These are phyloP conservation scores for Agastache rugosa DNA, from an alignment of 257 asterid species.

Conservation along the genomic window DNA sequence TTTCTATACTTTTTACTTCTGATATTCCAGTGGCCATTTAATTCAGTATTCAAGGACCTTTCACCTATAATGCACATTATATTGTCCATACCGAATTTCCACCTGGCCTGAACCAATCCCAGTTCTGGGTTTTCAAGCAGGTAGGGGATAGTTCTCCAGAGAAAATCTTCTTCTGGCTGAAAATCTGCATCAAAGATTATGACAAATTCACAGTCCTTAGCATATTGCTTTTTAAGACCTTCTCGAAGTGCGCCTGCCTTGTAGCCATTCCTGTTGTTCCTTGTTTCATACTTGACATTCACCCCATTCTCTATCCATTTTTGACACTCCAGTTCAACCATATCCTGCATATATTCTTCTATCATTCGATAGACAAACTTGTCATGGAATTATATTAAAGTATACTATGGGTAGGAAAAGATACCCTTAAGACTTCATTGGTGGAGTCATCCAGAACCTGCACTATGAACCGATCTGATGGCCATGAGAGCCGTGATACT, in stretches of 20 bases:
- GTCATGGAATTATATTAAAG: slow-evolving; percentile 19
- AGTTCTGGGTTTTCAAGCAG: slow-evolving; percentile 77
- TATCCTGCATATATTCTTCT: slow-evolving; percentile 47
- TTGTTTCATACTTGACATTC: slow-evolving; percentile 76
- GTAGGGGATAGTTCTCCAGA: slow-evolving; percentile 85
- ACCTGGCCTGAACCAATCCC: slow-evolving; percentile 96
- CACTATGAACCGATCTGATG: slow-evolving; percentile 72
- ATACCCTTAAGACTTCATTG: slow-evolving; percentile 74
- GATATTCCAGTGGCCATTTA: neutral
- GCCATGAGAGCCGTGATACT: slow-evolving; percentile 78
- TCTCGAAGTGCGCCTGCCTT: slow-evolving; percentile 95
- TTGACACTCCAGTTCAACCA: slow-evolving; percentile 76
- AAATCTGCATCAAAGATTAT: slow-evolving; percentile 93
- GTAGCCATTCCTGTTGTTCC: slow-evolving; percentile 93
- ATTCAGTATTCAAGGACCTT: neutral
- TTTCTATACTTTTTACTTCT: neutral
- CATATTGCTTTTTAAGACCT: slow-evolving; percentile 78
- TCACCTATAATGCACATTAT: neutral
- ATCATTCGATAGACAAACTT: slow-evolving; percentile 23
- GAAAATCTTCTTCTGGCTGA: slow-evolving; percentile 89
- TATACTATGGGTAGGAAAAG: slow-evolving; percentile 22
- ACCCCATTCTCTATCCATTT: slow-evolving; percentile 76
- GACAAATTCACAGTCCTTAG: slow-evolving; percentile 80
- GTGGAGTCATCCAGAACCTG: slow-evolving; percentile 95
- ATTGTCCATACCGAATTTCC: slow-evolving; percentile 84